Evolutionary conservation across 164 flowering plant species (phyloP), one percentile per base, ranked within the genome.

Genomic region (Vitis amurensis): DNA sequence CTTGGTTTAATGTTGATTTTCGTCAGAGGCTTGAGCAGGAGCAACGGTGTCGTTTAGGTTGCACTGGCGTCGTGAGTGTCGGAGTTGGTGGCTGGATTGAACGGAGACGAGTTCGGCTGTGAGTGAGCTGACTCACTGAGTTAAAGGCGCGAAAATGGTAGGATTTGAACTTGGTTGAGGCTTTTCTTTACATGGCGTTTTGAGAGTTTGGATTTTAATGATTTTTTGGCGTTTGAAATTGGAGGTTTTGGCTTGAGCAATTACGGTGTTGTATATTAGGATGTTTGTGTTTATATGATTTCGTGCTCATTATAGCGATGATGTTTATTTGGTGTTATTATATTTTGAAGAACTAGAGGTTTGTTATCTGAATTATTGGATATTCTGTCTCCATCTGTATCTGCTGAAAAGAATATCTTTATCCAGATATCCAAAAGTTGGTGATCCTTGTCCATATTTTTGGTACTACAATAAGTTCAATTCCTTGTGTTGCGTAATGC

Each of bases 61-160:
- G 13, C 16, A 4, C 50, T 58, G 50, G 23, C 48, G 2, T 44
- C 16, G 29, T 3, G 51, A 16, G 51, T 47, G 51, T 16, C 14
- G 65, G 10, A 44, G 52, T 12, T 15, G 58, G n/a, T 62, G 3
- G n/a, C 15, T 10, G 16, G 61, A 27, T 17, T 15, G 29, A 2
- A 12, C 19, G 14, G 23, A 13, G 57, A 23, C 59, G 12, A 37
- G 57, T 12, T 37, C 27, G 50, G 29, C 48, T 8, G 65, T 62
- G 65, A 62, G 52, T 37, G 27, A 30, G 50, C 68, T 71, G 68
- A 60, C 52, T 69, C 65, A 12, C 65, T 59, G 71, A 50, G 50
- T 19, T 49, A 23, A 12, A 8, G 15, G 17, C 47, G 15, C 19
- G 5, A 60, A 72, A 66, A 72, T 72, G 75, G 75, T 72, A 67